Base-by-base conservation (phyloP, 1,284 basidiomycete genomes). In the Baeospora myosura region DNA sequence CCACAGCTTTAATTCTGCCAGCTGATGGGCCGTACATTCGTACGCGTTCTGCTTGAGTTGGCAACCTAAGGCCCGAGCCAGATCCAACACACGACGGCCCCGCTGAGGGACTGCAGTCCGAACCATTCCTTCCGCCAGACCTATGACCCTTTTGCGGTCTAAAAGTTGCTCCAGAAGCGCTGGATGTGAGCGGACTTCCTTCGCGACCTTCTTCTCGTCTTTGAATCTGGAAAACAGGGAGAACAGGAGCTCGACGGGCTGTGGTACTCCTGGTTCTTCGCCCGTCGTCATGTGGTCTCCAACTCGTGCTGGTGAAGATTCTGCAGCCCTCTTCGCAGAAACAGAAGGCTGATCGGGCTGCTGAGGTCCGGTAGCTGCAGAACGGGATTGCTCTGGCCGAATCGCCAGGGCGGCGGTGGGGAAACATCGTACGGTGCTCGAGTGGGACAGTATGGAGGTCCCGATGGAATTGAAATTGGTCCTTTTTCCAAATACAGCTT, bases 41-140 rank as follows among this genome's bases (percentile, higher is more conserved):
- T 80, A 85, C 8, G 68, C 69, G 46, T 67, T 71, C 40, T 70
- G 68, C 40, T 70, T 70, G 51, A 78, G 57, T 10, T 51, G 53
- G 52, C 63, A 69, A 14, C 76, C 78, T 5, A 78, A 54, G 3
- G 59, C 48, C 46, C 72, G 65, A 0, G 76, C 69, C 20, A 81
- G 54, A 23, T 54, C 47, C 46, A 86, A 61, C 11, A 74, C 54
- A 23, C 63, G 64, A 32, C 69, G 52, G 2, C 71, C 68, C 39
- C 64, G 59, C 16, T 58, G 55, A 17, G 71, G 70, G 14, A 56
- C 52, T 22, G 51, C 37, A 25, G 46, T 51, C n/a, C 67, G 63
- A 24, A 57, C 18, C 16, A 34, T 34, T n/a, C n/a, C n/a, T 46
- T 68, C 61, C 8, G 72, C 72, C 17, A 78, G 54, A 37, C 59